These are phyloP conservation scores for Teratosphaeria nubilosa DNA, from an alignment of 2,329 filamentous ascomycete species.

Conservation along the genomic window DNA sequence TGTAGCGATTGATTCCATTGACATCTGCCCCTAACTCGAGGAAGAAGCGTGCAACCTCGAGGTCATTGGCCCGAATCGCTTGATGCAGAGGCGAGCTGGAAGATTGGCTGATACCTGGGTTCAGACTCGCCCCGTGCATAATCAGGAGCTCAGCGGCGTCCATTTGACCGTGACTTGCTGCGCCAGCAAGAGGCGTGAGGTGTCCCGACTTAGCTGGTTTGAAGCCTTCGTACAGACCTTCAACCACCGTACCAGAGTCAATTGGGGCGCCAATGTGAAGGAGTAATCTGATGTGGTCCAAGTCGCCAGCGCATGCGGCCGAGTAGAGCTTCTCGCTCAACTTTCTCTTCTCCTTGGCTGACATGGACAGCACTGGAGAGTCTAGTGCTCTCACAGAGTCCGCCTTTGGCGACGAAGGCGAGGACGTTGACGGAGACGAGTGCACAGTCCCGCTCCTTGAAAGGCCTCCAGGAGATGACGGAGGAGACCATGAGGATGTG, in stretches of 20 bases:
- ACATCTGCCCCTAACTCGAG: conserved; percentile 13
- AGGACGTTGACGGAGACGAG: conserved; percentile 4
- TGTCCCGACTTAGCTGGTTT: conserved; percentile 24
- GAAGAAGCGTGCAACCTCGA: conserved; percentile 15
- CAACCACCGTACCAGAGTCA: conserved; percentile 17
- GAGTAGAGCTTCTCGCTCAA: conserved; percentile 18
- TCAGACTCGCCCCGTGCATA: conserved; percentile 19
- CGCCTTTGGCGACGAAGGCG: conserved; percentile 7
- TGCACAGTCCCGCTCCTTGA: conserved; percentile 5
- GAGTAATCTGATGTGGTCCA: conserved; percentile 16
- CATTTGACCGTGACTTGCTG: conserved; percentile 19
- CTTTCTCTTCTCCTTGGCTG: conserved; percentile 12
- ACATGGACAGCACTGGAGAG: conserved; percentile 3
- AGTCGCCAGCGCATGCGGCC: conserved; percentile 22
- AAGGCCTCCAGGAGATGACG: conserved; percentile 15
- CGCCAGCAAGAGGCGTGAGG: conserved; percentile 24
- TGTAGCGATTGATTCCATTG: conserved; percentile 21
- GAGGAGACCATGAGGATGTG: conserved; percentile 22
- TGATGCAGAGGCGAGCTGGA: conserved; percentile 23
- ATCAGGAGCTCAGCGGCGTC: conserved; percentile 19
- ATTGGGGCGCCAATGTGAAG: conserved; percentile 19
- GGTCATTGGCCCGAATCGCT: conserved; percentile 19
- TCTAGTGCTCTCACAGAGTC: background rate
- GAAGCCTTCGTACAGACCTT: conserved; percentile 23
- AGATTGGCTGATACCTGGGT: conserved; percentile 16